Evolutionary conservation across 2,329 filamentous ascomycete genomes (phyloP).

Genomic region (Hypoxylon sp.): DNA sequence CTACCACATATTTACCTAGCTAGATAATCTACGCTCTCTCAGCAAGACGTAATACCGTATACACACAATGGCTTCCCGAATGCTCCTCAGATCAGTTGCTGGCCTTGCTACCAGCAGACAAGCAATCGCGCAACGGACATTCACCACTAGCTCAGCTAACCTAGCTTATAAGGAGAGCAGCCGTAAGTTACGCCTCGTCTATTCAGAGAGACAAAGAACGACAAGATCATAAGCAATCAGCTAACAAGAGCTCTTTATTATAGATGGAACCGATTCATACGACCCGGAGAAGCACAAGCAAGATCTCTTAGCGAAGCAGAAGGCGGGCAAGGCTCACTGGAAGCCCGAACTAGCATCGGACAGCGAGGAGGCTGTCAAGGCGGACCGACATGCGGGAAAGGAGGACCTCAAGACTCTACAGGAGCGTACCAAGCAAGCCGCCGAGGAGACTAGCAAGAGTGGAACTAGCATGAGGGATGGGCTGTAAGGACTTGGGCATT

Average conservation of each 20-base stretch:
- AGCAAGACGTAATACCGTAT: background rate
- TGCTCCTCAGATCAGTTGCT: conserved; percentile 47
- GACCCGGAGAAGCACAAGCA: conserved; percentile 71
- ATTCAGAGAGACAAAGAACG: conserved; percentile 55
- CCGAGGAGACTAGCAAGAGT: conserved; percentile 64
- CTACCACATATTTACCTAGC: conserved; percentile 3
- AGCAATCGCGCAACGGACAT: conserved; percentile 45
- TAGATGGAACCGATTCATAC: conserved; percentile 46
- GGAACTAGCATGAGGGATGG: conserved; percentile 66
- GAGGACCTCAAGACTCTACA: conserved; percentile 67
- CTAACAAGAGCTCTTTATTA: conserved; percentile 7
- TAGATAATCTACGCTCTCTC: conserved; percentile 1
- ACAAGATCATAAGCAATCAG: background rate
- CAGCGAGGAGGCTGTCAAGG: conserved; percentile 83
- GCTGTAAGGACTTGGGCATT: conserved; percentile 52
- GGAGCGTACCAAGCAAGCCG: conserved; percentile 70
- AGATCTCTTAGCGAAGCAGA: conserved; percentile 75
- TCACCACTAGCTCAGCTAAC: conserved; percentile 46
- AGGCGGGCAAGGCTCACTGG: conserved; percentile 80
- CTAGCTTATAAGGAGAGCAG: conserved; percentile 52
- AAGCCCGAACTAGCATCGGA: conserved; percentile 82
- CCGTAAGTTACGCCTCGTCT: conserved; percentile 37
- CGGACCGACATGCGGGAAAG: conserved; percentile 67
- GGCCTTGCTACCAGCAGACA: conserved; percentile 49
- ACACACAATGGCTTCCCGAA: conserved; percentile 54